These are phyloP conservation scores for Gossypium gossypioides DNA, from an alignment of 441 rosid species.

Conservation along the genomic window DNA sequence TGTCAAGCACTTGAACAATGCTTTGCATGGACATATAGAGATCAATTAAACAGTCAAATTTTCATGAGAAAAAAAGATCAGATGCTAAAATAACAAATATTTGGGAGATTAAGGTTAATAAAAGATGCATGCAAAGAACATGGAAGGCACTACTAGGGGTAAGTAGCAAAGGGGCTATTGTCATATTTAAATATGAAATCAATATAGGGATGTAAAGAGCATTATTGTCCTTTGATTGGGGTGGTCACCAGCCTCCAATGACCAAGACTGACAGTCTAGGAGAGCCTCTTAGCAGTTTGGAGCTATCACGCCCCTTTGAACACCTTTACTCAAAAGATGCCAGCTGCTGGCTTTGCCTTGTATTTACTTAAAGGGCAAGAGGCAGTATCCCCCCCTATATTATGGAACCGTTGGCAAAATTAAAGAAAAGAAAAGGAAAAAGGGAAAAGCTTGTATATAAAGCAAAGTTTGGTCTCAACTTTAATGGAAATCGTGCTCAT, in stretches of 20 bases:
- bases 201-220: slow-evolving; percentile 12
- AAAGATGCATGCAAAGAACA: slow-evolving; percentile 6
- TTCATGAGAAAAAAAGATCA: not conserved
- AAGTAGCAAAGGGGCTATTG: not conserved
- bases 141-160: not conserved
- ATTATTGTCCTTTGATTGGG: slow-evolving; percentile 22
- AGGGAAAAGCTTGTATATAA: slow-evolving; percentile 8
- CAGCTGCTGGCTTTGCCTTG: slow-evolving; percentile 1
- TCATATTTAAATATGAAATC: not conserved
- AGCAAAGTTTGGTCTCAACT: not conserved
- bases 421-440: not conserved
- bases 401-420: slow-evolving; percentile 18
- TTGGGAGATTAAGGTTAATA: not conserved
- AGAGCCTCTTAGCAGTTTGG: not conserved
- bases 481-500: not conserved
- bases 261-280: not conserved
- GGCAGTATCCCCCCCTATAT: slow-evolving; percentile 11
- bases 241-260: not conserved
- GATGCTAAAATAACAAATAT: not conserved
- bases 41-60: not conserved
- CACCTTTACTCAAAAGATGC: slow-evolving; percentile 20
- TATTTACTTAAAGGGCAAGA: slow-evolving; percentile 13
- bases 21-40: not conserved
- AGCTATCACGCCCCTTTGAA: slow-evolving; percentile 17
- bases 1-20: no score